These are phyloP conservation scores for Chenopodium suecicum DNA, from an alignment of 148 eudicot species.

Conservation along the genomic window DNA sequence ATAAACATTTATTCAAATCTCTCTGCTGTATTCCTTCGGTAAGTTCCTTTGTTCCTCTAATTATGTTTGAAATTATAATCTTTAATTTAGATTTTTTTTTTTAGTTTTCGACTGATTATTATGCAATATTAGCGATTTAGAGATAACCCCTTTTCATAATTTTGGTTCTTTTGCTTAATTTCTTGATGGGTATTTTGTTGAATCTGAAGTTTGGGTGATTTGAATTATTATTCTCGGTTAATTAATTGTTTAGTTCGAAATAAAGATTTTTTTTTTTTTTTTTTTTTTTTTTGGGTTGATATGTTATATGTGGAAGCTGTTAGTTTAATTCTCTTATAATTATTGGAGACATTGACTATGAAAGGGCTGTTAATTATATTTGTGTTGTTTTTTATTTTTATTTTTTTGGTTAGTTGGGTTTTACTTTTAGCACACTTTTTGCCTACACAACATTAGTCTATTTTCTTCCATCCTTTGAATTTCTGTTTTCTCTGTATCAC, in stretches of 20 bases:
- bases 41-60: background rate
- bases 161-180: background rate
- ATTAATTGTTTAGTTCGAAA: background rate
- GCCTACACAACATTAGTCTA: background rate
- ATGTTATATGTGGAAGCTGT: slow-evolving; percentile 1
- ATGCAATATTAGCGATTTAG: background rate
- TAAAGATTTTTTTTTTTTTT: background rate
- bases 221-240: slow-evolving; percentile 1
- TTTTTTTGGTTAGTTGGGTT: background rate
- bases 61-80: background rate
- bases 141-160: background rate
- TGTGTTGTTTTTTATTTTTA: background rate
- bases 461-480: background rate
- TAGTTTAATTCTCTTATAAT: background rate
- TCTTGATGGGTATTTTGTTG: background rate
- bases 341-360: slow-evolving; percentile 1
- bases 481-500: background rate
- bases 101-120: background rate
- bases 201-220: slow-evolving; percentile 10
- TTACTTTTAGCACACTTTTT: background rate
- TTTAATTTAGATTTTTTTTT: too few species aligned
- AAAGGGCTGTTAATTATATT: background rate
- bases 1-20: background rate
- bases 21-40: background rate
- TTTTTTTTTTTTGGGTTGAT: background rate